Conservation (phyloP, 768 basidiomycete species). For the Kwoniella sp. region DNA sequence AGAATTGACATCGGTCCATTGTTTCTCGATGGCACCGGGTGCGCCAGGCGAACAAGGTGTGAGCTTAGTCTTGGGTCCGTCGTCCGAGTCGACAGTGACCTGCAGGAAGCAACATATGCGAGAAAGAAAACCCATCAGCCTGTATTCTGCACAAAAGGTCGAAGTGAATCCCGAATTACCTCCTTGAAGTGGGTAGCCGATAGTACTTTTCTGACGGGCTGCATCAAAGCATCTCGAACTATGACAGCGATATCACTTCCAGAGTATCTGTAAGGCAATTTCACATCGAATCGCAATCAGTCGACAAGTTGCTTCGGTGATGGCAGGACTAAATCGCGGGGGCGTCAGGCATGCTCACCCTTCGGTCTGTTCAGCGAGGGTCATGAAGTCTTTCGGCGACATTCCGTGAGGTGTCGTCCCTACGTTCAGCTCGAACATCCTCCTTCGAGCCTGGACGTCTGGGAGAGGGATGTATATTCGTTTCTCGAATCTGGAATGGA, state of each 20-base stretch:
- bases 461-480: conserved; percentile 98
- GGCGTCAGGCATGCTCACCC: conserved; percentile 68
- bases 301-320: background rate
- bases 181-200: conserved; percentile 91
- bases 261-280: conserved; percentile 64
- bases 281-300: background rate
- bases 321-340: too few species aligned
- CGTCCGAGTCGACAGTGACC: conserved; percentile 37
- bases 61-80: conserved; percentile 62
- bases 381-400: conserved; percentile 72
- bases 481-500: conserved; percentile 77
- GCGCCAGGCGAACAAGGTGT: conserved; percentile 98
- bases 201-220: conserved; percentile 94
- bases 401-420: conserved; percentile 89
- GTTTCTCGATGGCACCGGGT: conserved; percentile 76
- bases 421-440: conserved; percentile 96
- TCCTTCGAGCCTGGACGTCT: conserved; percentile 82
- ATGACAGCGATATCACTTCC: conserved; percentile 93
- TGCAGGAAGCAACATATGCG: too few species aligned
- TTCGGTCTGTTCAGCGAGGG: conserved; percentile 81
- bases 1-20: conserved; percentile 83
- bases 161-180: too few species aligned
- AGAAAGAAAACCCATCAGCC: too few species aligned
- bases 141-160: background rate
- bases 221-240: conserved; percentile 96